These are phyloP conservation scores for Mycena galericulata DNA, from an alignment of 768 basidiomycete species.

Conservation along the genomic window DNA sequence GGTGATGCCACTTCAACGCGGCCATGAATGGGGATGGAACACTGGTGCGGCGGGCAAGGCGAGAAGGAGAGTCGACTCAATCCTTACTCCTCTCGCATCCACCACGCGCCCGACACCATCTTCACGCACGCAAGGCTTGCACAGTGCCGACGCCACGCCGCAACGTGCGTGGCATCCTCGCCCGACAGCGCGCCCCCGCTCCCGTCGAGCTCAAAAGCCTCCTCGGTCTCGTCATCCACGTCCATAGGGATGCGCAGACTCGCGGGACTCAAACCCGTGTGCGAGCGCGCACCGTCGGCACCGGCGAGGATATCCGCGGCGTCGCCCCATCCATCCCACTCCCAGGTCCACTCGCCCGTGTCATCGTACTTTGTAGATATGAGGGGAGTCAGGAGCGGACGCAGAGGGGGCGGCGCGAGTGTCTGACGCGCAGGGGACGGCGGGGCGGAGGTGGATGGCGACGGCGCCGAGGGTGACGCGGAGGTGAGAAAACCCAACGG, in stretches of 20 bases:
- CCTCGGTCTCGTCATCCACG: background rate
- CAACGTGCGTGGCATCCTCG: constrained; percentile 30
- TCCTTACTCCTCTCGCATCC: constrained; percentile 15
- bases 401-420: constrained; percentile 13
- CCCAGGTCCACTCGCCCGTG: constrained; percentile 22
- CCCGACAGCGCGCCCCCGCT: background rate
- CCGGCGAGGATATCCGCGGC: constrained; percentile 8
- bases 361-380: background rate
- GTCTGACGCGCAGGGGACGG: background rate
- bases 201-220: constrained; percentile 5
- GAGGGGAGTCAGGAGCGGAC: background rate
- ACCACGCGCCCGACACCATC: constrained; percentile 34
- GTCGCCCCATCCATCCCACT: constrained; percentile 34
- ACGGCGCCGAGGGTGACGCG: background rate
- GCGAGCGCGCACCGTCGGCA: background rate
- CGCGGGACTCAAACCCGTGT: background rate
- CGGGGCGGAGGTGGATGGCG: constrained; percentile 1
- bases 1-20: no score
- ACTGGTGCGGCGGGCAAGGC: background rate
- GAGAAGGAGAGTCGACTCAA: background rate
- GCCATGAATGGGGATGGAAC: background rate
- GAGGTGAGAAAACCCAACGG: no score
- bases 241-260: background rate
- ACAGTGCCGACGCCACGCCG: constrained; percentile 32
- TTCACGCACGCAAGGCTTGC: constrained; percentile 21